phyloP scores from a whole-genome alignment of 495 filamentous ascomycete species.

The Penicillium fimorum region DNA sequence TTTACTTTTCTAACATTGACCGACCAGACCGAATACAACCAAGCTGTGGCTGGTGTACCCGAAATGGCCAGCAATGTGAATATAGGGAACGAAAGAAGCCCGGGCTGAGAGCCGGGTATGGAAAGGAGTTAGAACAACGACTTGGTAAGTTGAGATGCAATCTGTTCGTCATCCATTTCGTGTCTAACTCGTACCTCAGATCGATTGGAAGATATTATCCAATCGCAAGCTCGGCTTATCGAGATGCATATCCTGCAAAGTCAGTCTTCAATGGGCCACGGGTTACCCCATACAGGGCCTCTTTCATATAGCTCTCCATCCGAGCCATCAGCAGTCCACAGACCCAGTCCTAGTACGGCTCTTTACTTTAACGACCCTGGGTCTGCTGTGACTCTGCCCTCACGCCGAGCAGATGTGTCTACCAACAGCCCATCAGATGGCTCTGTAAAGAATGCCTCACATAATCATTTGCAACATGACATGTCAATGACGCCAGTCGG shows the following conservation, averaged over 20 bases:
- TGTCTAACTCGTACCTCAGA: conserved; percentile 28
- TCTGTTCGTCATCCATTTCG: background rate
- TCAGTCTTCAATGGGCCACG: conserved; percentile 26
- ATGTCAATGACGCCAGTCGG: conserved; percentile 18
- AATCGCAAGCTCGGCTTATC: conserved; percentile 46
- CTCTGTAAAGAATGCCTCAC: conserved; percentile 32
- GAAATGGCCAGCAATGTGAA: conserved; percentile 74
- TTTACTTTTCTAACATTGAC: conserved; percentile 13
- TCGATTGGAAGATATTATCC: conserved; percentile 49
- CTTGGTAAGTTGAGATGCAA: conserved; percentile 42
- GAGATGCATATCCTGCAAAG: conserved; percentile 49
- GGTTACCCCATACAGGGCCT: conserved; percentile 27
- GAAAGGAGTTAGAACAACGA: conserved; percentile 80
- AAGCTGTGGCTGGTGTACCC: conserved; percentile 82
- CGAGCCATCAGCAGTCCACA: conserved; percentile 39
- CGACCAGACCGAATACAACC: conserved; percentile 67
- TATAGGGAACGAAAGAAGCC: conserved; percentile 87
- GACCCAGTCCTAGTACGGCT: conserved; percentile 36
- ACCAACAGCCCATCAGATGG: conserved; percentile 41
- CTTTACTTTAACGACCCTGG: conserved; percentile 41
- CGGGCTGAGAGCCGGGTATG: conserved; percentile 80
- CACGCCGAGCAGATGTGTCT: conserved; percentile 32
- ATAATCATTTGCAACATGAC: conserved; percentile 24
- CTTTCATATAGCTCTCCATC: conserved; percentile 46
- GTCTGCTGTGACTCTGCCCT: conserved; percentile 25